A percentile compares a stretch with the other conserved stretches of the same genome.
phyloP scores from a whole-genome alignment of 1,284 basidiomycete species.

The Heterobasidion occidentale region DNA sequence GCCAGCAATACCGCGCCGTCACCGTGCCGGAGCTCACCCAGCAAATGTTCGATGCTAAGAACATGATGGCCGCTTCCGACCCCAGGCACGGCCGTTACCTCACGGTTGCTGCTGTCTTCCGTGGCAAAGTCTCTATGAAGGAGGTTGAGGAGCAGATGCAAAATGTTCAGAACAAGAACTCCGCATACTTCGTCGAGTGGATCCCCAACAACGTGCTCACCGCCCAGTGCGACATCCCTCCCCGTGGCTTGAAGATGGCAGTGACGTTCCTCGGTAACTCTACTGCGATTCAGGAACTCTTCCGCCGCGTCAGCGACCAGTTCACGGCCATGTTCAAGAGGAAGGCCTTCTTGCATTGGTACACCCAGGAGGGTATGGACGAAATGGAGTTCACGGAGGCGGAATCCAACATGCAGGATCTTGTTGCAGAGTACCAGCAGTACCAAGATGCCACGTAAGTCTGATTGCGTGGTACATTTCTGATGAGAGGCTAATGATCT shows the following conservation, averaged over 20 bases:
- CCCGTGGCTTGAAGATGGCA: slow-evolving; percentile 90
- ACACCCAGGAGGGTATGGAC: slow-evolving; percentile 98
- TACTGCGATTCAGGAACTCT: slow-evolving; percentile 94
- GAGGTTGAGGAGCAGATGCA: slow-evolving; percentile 99
- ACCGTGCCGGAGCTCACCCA: slow-evolving; percentile 94
- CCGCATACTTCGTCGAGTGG: slow-evolving; percentile 97
- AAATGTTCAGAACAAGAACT: slow-evolving; percentile 96
- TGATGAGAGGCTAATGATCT: neutral
- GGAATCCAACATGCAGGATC: slow-evolving; percentile 94
- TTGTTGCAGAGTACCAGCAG: slow-evolving; percentile 92
- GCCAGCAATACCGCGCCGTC: slow-evolving; percentile 91
- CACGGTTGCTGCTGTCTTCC: slow-evolving; percentile 95
- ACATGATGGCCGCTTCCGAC: slow-evolving; percentile 98
- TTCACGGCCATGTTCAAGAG: slow-evolving; percentile 99
- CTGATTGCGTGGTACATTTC: neutral
- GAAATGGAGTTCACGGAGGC: slow-evolving; percentile 99
- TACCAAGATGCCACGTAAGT: slow-evolving; percentile 92
- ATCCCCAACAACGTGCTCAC: slow-evolving; percentile 97
- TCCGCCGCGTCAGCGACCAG: slow-evolving; percentile 96
- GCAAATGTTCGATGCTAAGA: slow-evolving; percentile 98
- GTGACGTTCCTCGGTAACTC: slow-evolving; percentile 98
- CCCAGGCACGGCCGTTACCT: slow-evolving; percentile 93
- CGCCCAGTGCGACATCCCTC: slow-evolving; percentile 94
- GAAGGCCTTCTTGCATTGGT: slow-evolving; percentile 99
- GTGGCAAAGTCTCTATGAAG: slow-evolving; percentile 98